These are phyloP conservation scores for Pinus taeda DNA, from an alignment of 75 land plant species.

Conservation along the genomic window DNA sequence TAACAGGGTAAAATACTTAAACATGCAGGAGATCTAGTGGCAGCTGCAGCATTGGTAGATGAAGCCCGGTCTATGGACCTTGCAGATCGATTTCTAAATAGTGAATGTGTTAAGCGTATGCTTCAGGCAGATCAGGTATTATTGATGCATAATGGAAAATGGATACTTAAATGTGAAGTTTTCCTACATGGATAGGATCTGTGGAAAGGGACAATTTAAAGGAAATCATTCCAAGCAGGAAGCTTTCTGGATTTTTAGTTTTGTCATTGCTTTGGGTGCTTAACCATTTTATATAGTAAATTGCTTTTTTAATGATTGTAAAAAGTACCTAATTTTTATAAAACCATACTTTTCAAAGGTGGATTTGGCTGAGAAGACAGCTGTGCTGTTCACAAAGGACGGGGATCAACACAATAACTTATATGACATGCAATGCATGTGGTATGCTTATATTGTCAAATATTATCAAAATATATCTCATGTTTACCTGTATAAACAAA, in stretches of 20 bases:
- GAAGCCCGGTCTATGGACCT: slow-evolving; percentile 99
- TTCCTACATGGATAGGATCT: too few species aligned
- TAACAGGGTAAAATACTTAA: slow-evolving; percentile 84
- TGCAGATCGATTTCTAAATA: slow-evolving; percentile 93
- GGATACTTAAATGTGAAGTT: too few species aligned
- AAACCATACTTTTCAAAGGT: slow-evolving; percentile 43
- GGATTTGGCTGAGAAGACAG: slow-evolving; percentile 89
- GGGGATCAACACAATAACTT: slow-evolving; percentile 99
- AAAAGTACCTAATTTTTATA: not conserved
- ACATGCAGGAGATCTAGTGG: slow-evolving; percentile 87
- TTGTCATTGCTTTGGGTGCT: not conserved
- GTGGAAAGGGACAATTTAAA: too few species aligned
- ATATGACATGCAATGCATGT: slow-evolving; percentile 99
- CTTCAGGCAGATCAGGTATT: slow-evolving; percentile 97
- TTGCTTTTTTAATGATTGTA: not conserved
- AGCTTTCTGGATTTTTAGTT: not conserved
- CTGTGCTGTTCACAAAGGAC: slow-evolving; percentile 96
- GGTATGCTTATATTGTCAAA: slow-evolving; percentile 47
- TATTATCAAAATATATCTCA: not conserved
- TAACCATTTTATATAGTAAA: not conserved
- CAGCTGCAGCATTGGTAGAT: slow-evolving; percentile 94
- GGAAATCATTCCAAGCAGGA: not conserved
- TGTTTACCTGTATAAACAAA: not conserved
- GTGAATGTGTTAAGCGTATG: slow-evolving; percentile 99
- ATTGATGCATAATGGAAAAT: too few species aligned